A percentile compares a stretch with the other conserved stretches of the same genome.
These are phyloP conservation scores for Barnettozyma vustinii DNA, from an alignment of 805 yeast genomes.

Conservation along the genomic window DNA sequence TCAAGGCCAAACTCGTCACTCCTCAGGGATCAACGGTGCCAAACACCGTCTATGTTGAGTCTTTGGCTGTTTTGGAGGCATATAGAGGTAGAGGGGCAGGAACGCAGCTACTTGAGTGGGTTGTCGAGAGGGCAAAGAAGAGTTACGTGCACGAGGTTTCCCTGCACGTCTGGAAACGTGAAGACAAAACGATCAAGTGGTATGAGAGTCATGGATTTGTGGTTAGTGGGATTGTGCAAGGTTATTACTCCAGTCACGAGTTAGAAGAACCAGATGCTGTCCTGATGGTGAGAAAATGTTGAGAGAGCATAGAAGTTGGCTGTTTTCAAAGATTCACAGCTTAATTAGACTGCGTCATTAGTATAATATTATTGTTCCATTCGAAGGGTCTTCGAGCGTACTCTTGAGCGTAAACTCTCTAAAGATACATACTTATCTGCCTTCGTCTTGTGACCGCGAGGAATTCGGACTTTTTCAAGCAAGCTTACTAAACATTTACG, in stretches of 20 bases:
- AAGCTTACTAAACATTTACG: background rate
- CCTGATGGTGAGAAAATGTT: background rate
- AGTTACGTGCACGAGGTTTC: slow-evolving; percentile 48
- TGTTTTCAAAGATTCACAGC: background rate
- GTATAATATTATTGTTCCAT: no score
- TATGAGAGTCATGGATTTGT: slow-evolving; percentile 46
- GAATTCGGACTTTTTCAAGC: background rate
- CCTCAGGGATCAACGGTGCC: slow-evolving; percentile 42
- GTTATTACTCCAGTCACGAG: slow-evolving; percentile 43
- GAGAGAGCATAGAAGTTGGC: background rate
- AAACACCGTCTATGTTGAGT: slow-evolving; percentile 55
- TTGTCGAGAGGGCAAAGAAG: slow-evolving; percentile 50
- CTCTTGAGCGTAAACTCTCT: no score
- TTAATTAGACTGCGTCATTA: no score
- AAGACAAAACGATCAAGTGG: slow-evolving; percentile 42
- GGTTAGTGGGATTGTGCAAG: slow-evolving; percentile 31
- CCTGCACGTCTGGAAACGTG: slow-evolving; percentile 46
- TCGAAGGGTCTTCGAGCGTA: background rate
- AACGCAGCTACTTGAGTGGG: slow-evolving; percentile 45
- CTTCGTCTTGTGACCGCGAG: background rate
- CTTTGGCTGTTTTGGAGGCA: slow-evolving; percentile 59
- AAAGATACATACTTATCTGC: background rate
- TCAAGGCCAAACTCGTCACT: slow-evolving; percentile 50
- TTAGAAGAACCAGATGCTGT: slow-evolving; percentile 45
- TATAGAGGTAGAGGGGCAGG: slow-evolving; percentile 66